A percentile compares a stretch with the other conserved stretches of the same genome.
These are phyloP conservation scores for Pterocarpus santalinus DNA, from an alignment of 306 rosid genomes.

Conservation along the genomic window DNA sequence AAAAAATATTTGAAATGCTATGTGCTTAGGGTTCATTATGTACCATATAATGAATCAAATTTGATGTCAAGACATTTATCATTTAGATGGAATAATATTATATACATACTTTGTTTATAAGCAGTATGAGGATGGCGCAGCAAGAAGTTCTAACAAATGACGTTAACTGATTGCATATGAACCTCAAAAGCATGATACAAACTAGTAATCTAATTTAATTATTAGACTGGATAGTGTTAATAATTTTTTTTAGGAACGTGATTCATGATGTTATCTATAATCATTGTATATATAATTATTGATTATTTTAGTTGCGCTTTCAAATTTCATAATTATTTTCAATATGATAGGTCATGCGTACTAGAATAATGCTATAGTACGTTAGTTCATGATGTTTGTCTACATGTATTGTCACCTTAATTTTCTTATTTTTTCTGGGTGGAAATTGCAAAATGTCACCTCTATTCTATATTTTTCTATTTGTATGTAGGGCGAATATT, in stretches of 20 bases:
- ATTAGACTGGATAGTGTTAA: too few relatives aligned
- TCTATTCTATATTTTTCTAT: background rate
- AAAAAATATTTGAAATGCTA: too few relatives aligned
- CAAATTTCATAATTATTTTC: background rate
- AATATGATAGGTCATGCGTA: background rate
- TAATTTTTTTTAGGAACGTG: too few relatives aligned
- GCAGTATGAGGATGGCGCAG: background rate
- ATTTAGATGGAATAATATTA: background rate
- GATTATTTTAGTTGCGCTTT: background rate
- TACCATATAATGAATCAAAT: background rate
- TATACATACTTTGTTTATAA: background rate
- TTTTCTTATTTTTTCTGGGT: background rate
- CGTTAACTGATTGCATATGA: background rate
- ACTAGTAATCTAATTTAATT: too few relatives aligned
- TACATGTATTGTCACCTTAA: background rate
- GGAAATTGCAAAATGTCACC: background rate
- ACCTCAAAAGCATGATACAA: too few relatives aligned
- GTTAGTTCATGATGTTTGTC: constrained; percentile 11
- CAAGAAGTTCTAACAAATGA: background rate
- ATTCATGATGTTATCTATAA: background rate
- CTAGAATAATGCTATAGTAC: background rate
- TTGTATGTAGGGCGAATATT: constrained; percentile 5
- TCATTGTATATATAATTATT: constrained; percentile 6
- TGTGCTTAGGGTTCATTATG: too few relatives aligned
- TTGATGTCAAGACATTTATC: background rate